Conservation (phyloP, 2,329 filamentous ascomycete species). For the Thermomyces lanuginosus region DNA sequence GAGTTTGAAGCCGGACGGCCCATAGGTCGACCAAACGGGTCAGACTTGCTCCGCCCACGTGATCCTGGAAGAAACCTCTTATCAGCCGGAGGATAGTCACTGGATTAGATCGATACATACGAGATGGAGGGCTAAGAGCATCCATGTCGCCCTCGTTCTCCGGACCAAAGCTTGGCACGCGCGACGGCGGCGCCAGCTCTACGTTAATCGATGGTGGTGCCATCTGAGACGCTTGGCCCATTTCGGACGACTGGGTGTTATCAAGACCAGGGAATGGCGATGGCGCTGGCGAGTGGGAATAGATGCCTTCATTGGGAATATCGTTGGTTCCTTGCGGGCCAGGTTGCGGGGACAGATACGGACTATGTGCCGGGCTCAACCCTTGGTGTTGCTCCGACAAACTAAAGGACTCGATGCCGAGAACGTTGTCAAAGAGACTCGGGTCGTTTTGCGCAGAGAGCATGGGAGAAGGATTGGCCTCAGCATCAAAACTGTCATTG, state of each 20-base stretch:
- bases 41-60: slow-evolving; percentile 45
- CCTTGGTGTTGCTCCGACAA: slow-evolving; percentile 48
- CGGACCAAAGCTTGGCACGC: slow-evolving; percentile 49
- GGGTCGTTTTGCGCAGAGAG: slow-evolving; percentile 56
- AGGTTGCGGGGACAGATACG: slow-evolving; percentile 57
- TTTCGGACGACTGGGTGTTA: slow-evolving; percentile 28
- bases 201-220: slow-evolving; percentile 90
- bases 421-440: slow-evolving; percentile 57
- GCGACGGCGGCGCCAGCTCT: slow-evolving; percentile 65
- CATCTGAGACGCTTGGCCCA: slow-evolving; percentile 55
- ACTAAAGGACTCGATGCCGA: slow-evolving; percentile 64
- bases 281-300: too few relatives aligned
- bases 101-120: slow-evolving; percentile 21
- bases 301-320: slow-evolving; percentile 29
- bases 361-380: slow-evolving; percentile 51
- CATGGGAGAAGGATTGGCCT: slow-evolving; percentile 62
- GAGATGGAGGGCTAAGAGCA: slow-evolving; percentile 62
- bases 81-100: slow-evolving; percentile 1
- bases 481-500: slow-evolving; percentile 62
- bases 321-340: slow-evolving; percentile 32
- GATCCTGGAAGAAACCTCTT: slow-evolving; percentile 25
- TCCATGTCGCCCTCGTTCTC: slow-evolving; percentile 52
- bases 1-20: slow-evolving; percentile 25
- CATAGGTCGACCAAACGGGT: slow-evolving; percentile 33
- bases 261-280: too few relatives aligned